Evolutionary conservation across 2,329 filamentous ascomycete species (phyloP).

Genomic region (Fusarium caatingaense): DNA sequence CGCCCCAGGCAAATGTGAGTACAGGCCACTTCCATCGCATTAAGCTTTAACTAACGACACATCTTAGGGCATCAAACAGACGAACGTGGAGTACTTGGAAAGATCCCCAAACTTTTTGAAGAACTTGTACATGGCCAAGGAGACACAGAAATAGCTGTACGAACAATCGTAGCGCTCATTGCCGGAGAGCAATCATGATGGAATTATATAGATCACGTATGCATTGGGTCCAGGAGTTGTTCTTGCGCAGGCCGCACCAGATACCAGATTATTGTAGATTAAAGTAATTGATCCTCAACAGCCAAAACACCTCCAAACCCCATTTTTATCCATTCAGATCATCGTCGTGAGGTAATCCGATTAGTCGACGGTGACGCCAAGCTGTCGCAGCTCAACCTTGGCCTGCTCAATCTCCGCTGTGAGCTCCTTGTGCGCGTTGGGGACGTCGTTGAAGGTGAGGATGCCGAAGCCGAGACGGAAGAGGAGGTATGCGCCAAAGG

Average conservation of each 20-base stretch:
- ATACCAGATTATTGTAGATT: slow-evolving; percentile 35
- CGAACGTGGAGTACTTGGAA: slow-evolving; percentile 64
- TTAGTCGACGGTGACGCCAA: slow-evolving; percentile 83
- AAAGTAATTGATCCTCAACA: slow-evolving; percentile 30
- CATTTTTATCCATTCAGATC: slow-evolving; percentile 34
- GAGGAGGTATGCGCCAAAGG: slow-evolving; percentile 91
- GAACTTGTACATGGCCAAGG: slow-evolving; percentile 67
- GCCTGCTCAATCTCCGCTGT: slow-evolving; percentile 85
- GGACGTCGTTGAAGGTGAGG: slow-evolving; percentile 96
- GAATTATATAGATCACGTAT: slow-evolving; percentile 6
- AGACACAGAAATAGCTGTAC: slow-evolving; percentile 66
- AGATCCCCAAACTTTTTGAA: slow-evolving; percentile 70
- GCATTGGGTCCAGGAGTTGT: background rate
- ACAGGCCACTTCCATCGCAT: background rate
- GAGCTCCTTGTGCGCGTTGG: slow-evolving; percentile 88
- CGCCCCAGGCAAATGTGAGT: slow-evolving; percentile 73
- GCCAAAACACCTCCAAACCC: background rate
- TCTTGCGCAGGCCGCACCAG: slow-evolving; percentile 30
- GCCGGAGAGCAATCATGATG: slow-evolving; percentile 54
- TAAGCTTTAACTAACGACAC: slow-evolving; percentile 26
- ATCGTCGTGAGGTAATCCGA: slow-evolving; percentile 1
- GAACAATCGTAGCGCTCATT: slow-evolving; percentile 70
- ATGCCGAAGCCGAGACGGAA: slow-evolving; percentile 93
- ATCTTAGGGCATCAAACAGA: slow-evolving; percentile 69
- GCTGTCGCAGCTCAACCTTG: slow-evolving; percentile 76